Evolutionary conservation across 805 yeast species (phyloP).

Genomic region (Pichia kluyveri): DNA sequence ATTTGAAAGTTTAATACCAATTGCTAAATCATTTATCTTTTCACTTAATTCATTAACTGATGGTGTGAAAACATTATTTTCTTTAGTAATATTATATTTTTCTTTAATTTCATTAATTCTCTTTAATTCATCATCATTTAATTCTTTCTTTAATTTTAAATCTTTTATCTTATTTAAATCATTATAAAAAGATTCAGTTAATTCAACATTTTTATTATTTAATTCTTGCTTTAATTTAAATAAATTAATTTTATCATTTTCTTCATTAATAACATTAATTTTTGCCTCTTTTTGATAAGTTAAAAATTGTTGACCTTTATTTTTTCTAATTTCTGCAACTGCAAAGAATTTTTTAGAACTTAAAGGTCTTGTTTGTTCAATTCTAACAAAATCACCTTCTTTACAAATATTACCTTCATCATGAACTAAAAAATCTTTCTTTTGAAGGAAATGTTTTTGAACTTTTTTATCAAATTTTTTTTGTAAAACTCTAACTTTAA

Average conservation of each 20-base stretch:
- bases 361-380: conserved; percentile 80
- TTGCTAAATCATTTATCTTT: conserved; percentile 15
- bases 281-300: conserved; percentile 68
- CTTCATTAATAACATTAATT: conserved; percentile 57
- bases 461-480: conserved; percentile 62
- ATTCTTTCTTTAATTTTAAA: conserved; percentile 12
- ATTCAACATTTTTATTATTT: conserved; percentile 11
- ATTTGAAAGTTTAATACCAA: conserved; percentile 15
- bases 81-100: conserved; percentile 18
- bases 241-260: conserved; percentile 42
- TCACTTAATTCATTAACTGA: conserved; percentile 11
- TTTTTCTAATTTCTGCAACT: conserved; percentile 81
- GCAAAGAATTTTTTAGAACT: conserved; percentile 80
- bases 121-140: conserved; percentile 25
- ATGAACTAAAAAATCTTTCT: conserved; percentile 84
- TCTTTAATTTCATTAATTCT: conserved; percentile 29
- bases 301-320: conserved; percentile 88
- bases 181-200: conserved; percentile 20
- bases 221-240: conserved; percentile 43
- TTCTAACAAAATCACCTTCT: conserved; percentile 93
- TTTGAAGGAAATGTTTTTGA: conserved; percentile 65
- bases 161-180: conserved; percentile 20
- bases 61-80: too few relatives aligned
- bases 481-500: conserved; percentile 81
- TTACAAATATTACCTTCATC: conserved; percentile 88